Percentiles rank a stretch among this genome's conserved stretches.
Conservation (phyloP, 441 rosid genomes). For the Populus tomentosa region DNA sequence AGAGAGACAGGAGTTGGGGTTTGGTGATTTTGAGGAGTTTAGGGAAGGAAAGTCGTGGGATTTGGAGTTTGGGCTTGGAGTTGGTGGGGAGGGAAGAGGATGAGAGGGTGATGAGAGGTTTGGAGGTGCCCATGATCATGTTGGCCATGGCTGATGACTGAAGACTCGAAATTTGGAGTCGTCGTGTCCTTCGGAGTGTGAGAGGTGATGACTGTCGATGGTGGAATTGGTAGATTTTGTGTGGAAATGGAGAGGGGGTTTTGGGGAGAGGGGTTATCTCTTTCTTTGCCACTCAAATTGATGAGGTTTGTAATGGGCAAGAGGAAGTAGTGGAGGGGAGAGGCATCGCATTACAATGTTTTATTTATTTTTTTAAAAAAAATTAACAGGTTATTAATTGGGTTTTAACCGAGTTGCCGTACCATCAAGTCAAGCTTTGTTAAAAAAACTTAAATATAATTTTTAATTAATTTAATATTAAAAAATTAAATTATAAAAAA, state of each 20-base stretch:
- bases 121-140: constrained; percentile 70
- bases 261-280: constrained; percentile 37
- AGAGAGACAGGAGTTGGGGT: constrained; percentile 30
- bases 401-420: too few species aligned
- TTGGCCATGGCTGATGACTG: constrained; percentile 56
- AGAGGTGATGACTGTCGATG: not conserved
- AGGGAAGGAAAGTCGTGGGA: constrained; percentile 36
- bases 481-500: too few species aligned
- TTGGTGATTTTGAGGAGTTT: constrained; percentile 32
- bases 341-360: not conserved
- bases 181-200: not conserved
- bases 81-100: constrained; percentile 27
- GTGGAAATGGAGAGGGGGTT: constrained; percentile 16
- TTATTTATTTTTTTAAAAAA: too few species aligned
- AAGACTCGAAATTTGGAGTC: not conserved
- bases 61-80: constrained; percentile 33
- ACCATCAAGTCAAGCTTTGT: too few species aligned
- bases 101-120: constrained; percentile 43
- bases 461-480: too few species aligned
- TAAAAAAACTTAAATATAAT: too few species aligned
- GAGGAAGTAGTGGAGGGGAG: not conserved
- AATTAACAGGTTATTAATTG: too few species aligned
- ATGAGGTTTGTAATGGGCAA: constrained; percentile 13
- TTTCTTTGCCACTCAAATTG: constrained; percentile 66
- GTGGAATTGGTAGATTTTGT: not conserved